Conservation (phyloP, 805 yeast genomes). For the Teunomyces cretensis region DNA sequence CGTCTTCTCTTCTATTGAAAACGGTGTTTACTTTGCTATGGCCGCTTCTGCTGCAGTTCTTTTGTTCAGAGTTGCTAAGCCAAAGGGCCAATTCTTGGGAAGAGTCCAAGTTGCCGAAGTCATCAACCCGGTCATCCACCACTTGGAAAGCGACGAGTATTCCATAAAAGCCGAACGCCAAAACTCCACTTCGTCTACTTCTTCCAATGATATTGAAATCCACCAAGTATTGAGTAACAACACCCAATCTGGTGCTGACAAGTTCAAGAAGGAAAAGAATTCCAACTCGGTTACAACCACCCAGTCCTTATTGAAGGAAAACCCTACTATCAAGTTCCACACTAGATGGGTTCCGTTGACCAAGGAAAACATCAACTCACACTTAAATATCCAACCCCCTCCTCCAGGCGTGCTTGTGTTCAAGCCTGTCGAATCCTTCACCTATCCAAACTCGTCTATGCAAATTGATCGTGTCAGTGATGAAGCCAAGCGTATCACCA, state of each 20-base stretch:
- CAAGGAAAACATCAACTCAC: slow-evolving; percentile 52
- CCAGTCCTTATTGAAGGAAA: slow-evolving; percentile 20
- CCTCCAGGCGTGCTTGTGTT: slow-evolving; percentile 90
- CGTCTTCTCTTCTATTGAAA: slow-evolving; percentile 76
- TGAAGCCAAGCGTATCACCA: slow-evolving; percentile 60
- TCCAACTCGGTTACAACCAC: slow-evolving; percentile 14
- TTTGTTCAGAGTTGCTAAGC: slow-evolving; percentile 73
- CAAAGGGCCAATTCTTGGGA: slow-evolving; percentile 82
- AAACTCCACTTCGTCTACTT: slow-evolving; percentile 14
- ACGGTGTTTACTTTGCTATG: slow-evolving; percentile 88
- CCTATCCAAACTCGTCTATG: slow-evolving; percentile 76
- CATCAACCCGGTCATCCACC: slow-evolving; percentile 54
- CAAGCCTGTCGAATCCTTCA: slow-evolving; percentile 76
- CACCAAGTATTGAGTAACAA: slow-evolving; percentile 41
- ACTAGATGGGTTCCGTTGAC: slow-evolving; percentile 70
- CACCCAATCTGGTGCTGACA: slow-evolving; percentile 10
- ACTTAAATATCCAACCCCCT: slow-evolving; percentile 64
- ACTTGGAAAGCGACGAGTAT: slow-evolving; percentile 15
- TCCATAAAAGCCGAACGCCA: slow-evolving; percentile 7
- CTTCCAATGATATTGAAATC: slow-evolving; percentile 38
- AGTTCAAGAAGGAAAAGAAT: slow-evolving; percentile 6
- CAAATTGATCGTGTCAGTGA: slow-evolving; percentile 71
- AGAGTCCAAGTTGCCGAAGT: slow-evolving; percentile 70
- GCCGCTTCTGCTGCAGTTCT: slow-evolving; percentile 77
- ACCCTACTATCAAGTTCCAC: slow-evolving; percentile 45